These are phyloP conservation scores for Suillus spraguei DNA, from an alignment of 768 basidiomycete genomes.

Conservation along the genomic window DNA sequence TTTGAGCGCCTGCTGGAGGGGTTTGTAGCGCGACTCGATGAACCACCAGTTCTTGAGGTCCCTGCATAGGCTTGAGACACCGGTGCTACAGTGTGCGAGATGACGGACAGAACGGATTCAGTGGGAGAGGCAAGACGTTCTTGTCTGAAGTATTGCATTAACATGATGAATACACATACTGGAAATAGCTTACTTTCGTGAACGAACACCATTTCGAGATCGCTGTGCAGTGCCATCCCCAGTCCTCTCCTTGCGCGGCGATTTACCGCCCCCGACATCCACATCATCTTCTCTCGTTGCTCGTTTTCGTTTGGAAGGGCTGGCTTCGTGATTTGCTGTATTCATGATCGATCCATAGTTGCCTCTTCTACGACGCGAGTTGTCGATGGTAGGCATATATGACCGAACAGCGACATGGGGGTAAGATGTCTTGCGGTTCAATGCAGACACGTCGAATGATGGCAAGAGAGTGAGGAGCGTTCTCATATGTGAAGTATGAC, in stretches of 20 bases:
- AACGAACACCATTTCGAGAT: conserved; percentile 53
- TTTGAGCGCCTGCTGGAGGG: conserved; percentile 46
- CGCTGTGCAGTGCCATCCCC: conserved; percentile 46
- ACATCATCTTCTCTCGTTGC: conserved; percentile 64
- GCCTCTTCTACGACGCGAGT: conserved; percentile 62
- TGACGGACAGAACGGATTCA: conserved; percentile 72
- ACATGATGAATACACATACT: not conserved
- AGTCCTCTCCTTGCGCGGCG: conserved; percentile 65
- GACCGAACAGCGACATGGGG: conserved; percentile 74
- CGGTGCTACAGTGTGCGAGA: conserved; percentile 58
- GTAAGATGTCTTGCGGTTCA: conserved; percentile 69
- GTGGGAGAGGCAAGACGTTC: conserved; percentile 72
- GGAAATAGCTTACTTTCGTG: conserved; percentile 55
- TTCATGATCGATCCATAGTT: conserved; percentile 57
- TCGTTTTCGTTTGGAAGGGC: conserved; percentile 67
- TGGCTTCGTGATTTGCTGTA: conserved; percentile 53
- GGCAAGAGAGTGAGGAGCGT: conserved; percentile 65
- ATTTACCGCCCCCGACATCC: conserved; percentile 49
- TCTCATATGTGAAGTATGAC: conserved; percentile 61
- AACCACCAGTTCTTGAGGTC: conserved; percentile 31
- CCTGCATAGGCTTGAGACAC: conserved; percentile 29
- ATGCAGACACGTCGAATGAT: conserved; percentile 55
- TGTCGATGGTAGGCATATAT: conserved; percentile 70
- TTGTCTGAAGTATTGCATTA: conserved; percentile 38
- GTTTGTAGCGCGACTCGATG: conserved; percentile 35